Evolutionary conservation across 805 yeast species (phyloP).

Genomic region (Metschnikowia picachoensis): DNA sequence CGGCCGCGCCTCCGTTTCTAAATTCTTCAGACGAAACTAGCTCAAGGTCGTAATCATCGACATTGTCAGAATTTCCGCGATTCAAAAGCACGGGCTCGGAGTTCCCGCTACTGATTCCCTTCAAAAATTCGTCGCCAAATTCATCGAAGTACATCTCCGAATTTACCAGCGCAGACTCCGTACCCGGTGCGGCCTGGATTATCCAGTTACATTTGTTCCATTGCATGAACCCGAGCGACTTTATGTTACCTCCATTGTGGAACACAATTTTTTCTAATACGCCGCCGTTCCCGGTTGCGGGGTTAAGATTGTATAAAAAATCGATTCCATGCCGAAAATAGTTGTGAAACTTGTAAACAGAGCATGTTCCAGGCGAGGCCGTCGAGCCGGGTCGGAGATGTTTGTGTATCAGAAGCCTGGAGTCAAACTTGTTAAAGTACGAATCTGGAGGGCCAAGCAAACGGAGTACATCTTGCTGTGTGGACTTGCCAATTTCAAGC

Average conservation of each 20-base stretch:
- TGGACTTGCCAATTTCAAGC: slow-evolving; percentile 36
- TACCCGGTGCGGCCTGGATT: slow-evolving; percentile 17
- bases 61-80: slow-evolving; percentile 38
- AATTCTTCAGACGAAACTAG: slow-evolving; percentile 25
- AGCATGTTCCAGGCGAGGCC: slow-evolving; percentile 8
- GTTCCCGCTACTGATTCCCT: slow-evolving; percentile 8
- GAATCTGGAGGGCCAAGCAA: slow-evolving; percentile 58
- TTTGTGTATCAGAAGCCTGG: slow-evolving; percentile 40
- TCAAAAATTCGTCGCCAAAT: slow-evolving; percentile 24
- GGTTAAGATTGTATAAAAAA: slow-evolving; percentile 43
- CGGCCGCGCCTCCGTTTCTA: background rate
- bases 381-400: slow-evolving; percentile 19
- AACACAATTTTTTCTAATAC: slow-evolving; percentile 43
- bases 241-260: slow-evolving; percentile 50
- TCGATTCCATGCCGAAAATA: slow-evolving; percentile 55
- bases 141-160: slow-evolving; percentile 32
- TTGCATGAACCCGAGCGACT: slow-evolving; percentile 49
- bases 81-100: slow-evolving; percentile 34
- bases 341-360: slow-evolving; percentile 46
- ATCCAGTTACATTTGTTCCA: slow-evolving; percentile 51
- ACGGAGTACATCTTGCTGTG: slow-evolving; percentile 47
- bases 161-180: slow-evolving; percentile 12
- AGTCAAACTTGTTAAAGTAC: slow-evolving; percentile 43
- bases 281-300: slow-evolving; percentile 23
- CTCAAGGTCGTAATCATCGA: slow-evolving; percentile 33